Base-by-base conservation (phyloP, 2,329 filamentous ascomycete species). In the Fusarium goolgardi region DNA sequence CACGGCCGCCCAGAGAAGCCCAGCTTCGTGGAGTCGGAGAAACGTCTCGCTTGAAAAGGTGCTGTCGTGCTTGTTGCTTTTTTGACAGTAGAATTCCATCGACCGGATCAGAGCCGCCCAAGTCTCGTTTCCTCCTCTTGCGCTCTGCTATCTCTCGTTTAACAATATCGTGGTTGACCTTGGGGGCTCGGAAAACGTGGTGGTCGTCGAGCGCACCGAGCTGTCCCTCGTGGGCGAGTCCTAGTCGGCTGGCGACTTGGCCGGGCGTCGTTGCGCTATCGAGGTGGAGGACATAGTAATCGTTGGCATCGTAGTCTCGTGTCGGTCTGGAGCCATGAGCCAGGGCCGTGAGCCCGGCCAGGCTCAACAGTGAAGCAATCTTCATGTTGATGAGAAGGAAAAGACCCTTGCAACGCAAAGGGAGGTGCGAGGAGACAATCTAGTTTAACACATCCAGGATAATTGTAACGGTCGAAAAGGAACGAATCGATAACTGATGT, bases 271-370 rank as follows among this genome's bases (percentile, higher is more conserved):
- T 83, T 37, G 86, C 83, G 15, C 86, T 81, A 61, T 91, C 87
- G 74, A 99, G 86, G 70, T 97, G 92, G 46, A 99, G 84, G 68
- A 96, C 94, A 78, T 98, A 97, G 81, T 97, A 98, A 79, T 99
- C 95, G 79, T 94, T 88, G 39, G 86, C 84, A 50, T 91, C 86
- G 83, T 96, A 92, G 75, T 96, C 86, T 72, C 92, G 90, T 66
- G 84, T 81, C 50, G 83, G 81, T 44, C 88, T 78, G 45, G 83
- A 77, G 31, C 84, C 82, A 59, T 82, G 79, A 63, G 83, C 78
- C 74, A 84, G 74, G 62, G 78, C 79, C 63, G 84, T 80, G 47
- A 88, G 79, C 78, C 85, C 81, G 55, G 84, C 77, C 50, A 88
- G 80, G 77, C 84, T 81, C 59, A 91, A 74, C 53, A 88, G 71